Base-by-base conservation (phyloP, 1,139 yeast genomes). In the Magnusiomyces starmeri region DNA sequence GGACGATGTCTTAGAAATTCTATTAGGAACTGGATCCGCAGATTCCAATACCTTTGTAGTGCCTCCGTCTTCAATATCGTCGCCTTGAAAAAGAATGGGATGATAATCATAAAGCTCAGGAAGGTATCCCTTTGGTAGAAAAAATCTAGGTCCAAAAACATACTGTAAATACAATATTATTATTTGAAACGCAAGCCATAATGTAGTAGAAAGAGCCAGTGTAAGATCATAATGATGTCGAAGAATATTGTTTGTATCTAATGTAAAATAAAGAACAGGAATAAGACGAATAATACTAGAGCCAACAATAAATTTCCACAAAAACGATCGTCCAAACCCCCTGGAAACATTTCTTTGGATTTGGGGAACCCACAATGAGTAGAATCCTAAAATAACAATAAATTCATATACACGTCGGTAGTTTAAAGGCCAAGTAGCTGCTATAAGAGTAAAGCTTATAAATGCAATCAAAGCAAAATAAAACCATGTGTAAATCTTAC, bases 351-450 rank as follows among this genome's bases (percentile, higher is more conserved):
- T 87, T 60, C 96, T 75, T 56, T 82, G 79, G 49, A 88, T 83
- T 65, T 90, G 98, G 0, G 97, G 97, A n/a, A 85, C 60, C 97
- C 97, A 90, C 59, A 79, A 81, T 0, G 95, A 85, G 64, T 82
- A 85, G 32, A 83, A 63, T 1, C 74, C 53, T 2, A 81, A 56
- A 4, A 83, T 64, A 0, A 78, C 70, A 1, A 75, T 52, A 54
- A 77, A 81, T 63, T 88, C 96, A 62, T 82, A 79, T 2, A 72
- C 60, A 22, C 67, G 67, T 52, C 96, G 72, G 45, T 78, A 69
- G 14, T 67, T 68, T 29, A 73, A 71, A 37, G 92, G 80, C 95
- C 95, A 87, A 37, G 78, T 68, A 1, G 76, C 64, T 1, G 88
- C 75, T 53, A 79, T 81, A 43, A 83, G 57, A 0, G 84, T 69